These are phyloP conservation scores for Fusarium torreyae DNA, from an alignment of 2,329 filamentous ascomycete species.

Conservation along the genomic window DNA sequence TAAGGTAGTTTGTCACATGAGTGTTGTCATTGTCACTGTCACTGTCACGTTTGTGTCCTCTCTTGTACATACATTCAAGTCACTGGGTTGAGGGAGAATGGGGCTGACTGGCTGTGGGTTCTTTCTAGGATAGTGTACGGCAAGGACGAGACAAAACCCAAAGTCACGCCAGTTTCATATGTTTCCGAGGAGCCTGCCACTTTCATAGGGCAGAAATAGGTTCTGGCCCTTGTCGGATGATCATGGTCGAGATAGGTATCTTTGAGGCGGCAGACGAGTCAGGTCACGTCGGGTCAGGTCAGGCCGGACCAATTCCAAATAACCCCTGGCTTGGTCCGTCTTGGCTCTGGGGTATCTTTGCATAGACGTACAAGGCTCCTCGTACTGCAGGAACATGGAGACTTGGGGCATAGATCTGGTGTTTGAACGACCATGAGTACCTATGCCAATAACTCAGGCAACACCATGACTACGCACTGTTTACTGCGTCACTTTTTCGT, in stretches of 20 bases:
- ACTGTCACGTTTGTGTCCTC: slow-evolving; percentile 23
- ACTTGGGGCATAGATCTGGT: slow-evolving; percentile 6
- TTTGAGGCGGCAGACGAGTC: slow-evolving; percentile 37
- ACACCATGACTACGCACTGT: not conserved
- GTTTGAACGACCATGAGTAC: not conserved
- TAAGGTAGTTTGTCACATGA: not conserved
- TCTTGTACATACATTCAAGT: slow-evolving; percentile 14
- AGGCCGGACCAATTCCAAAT: slow-evolving; percentile 32
- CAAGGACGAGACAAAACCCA: slow-evolving; percentile 24
- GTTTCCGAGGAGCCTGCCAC: slow-evolving; percentile 10
- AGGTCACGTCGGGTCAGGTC: slow-evolving; percentile 18
- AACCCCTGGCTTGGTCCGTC: slow-evolving; percentile 3
- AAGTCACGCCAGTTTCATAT: slow-evolving; percentile 42
- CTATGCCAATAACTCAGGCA: not conserved
- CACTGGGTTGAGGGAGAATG: not conserved
- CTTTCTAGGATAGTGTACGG: slow-evolving; percentile 9
- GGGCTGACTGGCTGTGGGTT: slow-evolving; percentile 12
- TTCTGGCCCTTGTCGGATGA: slow-evolving; percentile 21
- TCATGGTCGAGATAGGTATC: slow-evolving; percentile 24
- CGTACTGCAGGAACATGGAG: slow-evolving; percentile 26
- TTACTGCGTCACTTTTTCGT: not conserved
- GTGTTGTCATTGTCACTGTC: slow-evolving; percentile 19
- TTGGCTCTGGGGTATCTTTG: slow-evolving; percentile 18
- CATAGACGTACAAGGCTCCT: slow-evolving; percentile 1
- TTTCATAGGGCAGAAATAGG: slow-evolving; percentile 37